Evolutionary conservation across 2,329 filamentous ascomycete genomes (phyloP).

Genomic region (Colletotrichum endophyticum): DNA sequence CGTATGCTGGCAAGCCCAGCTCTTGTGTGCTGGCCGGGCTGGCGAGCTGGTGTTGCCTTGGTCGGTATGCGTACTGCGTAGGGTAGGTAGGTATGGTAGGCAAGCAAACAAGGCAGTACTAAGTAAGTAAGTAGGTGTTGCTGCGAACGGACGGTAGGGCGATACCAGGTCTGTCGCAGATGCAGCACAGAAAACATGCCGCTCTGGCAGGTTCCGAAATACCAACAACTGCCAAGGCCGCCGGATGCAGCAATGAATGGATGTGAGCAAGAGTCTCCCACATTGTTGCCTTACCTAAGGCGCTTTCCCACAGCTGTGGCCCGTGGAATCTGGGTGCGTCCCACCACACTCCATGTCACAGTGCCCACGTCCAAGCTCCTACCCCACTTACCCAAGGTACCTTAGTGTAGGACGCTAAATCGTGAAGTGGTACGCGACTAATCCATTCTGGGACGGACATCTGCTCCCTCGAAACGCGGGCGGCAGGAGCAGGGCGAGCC

Average conservation of each 20-base stretch:
- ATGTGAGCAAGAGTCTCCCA: background rate
- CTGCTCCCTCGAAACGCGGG: background rate
- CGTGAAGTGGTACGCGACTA: background rate
- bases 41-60: background rate
- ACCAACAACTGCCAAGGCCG: background rate
- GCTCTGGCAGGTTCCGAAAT: background rate
- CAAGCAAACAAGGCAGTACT: too few relatives aligned
- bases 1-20: background rate
- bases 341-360: background rate
- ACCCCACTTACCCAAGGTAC: background rate
- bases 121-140: background rate
- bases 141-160: slow-evolving; percentile 12
- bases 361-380: background rate
- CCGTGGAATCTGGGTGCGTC: background rate
- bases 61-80: background rate
- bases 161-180: slow-evolving; percentile 11
- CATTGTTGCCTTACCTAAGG: background rate
- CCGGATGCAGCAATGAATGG: background rate
- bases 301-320: background rate
- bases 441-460: background rate
- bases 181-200: background rate
- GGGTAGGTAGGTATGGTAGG: too few relatives aligned
- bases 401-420: background rate
- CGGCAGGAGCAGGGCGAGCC: background rate
- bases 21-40: too few relatives aligned